Conservation (phyloP, 805 yeast genomes). For the Pichia membranifaciens region DNA sequence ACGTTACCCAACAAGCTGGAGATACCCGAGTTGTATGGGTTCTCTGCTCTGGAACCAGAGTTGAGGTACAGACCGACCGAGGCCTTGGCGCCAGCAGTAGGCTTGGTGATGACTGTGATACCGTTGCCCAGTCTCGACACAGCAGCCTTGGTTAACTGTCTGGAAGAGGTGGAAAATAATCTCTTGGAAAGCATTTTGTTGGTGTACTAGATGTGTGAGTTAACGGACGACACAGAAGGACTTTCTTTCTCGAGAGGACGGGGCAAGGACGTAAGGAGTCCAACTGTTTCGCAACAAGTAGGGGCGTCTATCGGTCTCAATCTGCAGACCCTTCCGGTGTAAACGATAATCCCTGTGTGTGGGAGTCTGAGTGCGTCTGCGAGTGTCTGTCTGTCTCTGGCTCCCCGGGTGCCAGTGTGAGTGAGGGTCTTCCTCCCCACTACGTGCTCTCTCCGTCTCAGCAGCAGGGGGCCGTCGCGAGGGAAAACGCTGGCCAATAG, state of each 20-base stretch:
- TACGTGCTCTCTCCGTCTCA: too few relatives aligned
- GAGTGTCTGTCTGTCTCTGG: too few relatives aligned
- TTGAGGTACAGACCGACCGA: conserved; percentile 66
- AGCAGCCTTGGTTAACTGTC: conserved; percentile 48
- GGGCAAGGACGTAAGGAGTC: too few relatives aligned
- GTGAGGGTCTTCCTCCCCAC: too few relatives aligned
- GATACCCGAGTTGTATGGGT: conserved; percentile 77
- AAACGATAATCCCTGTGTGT: too few relatives aligned
- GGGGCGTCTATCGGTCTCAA: too few relatives aligned
- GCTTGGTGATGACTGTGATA: conserved; percentile 64
- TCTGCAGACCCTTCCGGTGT: too few relatives aligned
- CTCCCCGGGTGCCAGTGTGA: too few relatives aligned
- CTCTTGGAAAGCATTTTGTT: conserved; percentile 43
- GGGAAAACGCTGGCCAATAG: conserved; percentile 2
- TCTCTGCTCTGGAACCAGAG: conserved; percentile 77
- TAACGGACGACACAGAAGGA: not conserved
- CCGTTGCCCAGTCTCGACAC: conserved; percentile 72
- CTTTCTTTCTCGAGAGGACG: not conserved
- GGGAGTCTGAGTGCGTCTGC: too few relatives aligned
- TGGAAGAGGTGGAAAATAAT: conserved; percentile 47
- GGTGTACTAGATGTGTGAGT: not conserved
- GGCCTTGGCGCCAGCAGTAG: conserved; percentile 41
- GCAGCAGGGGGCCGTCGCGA: not conserved
- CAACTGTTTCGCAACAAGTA: too few relatives aligned
- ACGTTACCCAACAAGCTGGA: conserved; percentile 56